Percentiles rank a stretch among this genome's conserved stretches.
phyloP scores from a whole-genome alignment of 768 basidiomycete genomes.

The Sutorius australiensis region DNA sequence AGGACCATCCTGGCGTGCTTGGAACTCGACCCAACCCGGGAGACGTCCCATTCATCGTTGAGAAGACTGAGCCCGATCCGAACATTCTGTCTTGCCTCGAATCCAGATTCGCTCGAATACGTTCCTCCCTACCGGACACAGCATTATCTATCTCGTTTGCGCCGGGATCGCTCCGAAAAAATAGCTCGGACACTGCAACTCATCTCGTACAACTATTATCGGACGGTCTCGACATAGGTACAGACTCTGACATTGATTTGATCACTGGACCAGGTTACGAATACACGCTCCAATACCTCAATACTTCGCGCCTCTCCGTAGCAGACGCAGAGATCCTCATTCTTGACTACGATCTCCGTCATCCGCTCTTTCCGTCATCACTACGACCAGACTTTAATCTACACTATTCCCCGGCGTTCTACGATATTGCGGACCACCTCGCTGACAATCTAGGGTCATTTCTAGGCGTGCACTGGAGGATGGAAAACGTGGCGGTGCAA shows the following conservation, averaged over 20 bases:
- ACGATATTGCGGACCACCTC: constrained; percentile 39
- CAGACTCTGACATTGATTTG: constrained; percentile 1
- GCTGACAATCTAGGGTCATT: constrained; percentile 36
- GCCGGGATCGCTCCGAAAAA: not conserved
- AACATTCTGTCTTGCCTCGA: constrained; percentile 22
- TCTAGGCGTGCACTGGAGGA: constrained; percentile 54
- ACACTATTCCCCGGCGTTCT: constrained; percentile 43
- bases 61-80: constrained; percentile 4
- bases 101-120: constrained; percentile 14
- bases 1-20: not conserved
- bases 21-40: not conserved
- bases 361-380: constrained; percentile 37
- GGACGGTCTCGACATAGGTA: not conserved
- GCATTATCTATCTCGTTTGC: constrained; percentile 12
- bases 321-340: constrained; percentile 42
- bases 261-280: constrained; percentile 11
- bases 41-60: constrained; percentile 1
- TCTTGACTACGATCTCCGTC: constrained; percentile 51
- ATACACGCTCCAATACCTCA: constrained; percentile 12
- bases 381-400: constrained; percentile 18
- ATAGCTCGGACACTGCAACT: constrained; percentile 9
- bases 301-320: constrained; percentile 19
- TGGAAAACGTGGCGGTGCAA: constrained; percentile 45
- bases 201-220: constrained; percentile 18
- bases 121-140: constrained; percentile 2